Evolutionary conservation across 768 basidiomycete genomes (phyloP), one percentile per base, ranked within the genome.

Genomic region (Sporobolomyces roseus): DNA sequence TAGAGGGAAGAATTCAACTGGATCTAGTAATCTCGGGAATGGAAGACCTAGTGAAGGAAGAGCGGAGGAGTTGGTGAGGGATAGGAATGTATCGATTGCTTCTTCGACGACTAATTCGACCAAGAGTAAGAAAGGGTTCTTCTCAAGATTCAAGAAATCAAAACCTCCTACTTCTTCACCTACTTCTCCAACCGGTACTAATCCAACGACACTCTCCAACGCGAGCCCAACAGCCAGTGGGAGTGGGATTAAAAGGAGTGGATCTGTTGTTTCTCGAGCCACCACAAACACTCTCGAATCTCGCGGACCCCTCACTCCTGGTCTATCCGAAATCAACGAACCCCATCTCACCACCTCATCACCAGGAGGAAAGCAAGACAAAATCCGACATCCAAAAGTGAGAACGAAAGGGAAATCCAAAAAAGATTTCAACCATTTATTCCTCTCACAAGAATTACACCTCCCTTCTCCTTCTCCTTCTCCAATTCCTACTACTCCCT

Each of bases 391-490:
- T n/a, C 54, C 64, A 49, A 72, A 73, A 50, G 70, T 66, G 50
- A 50, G 67, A 27, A 45, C 61, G 25, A 62, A 72, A 52, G 68
- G 66, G 60, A 70, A 71, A 52, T 59, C 65, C 4, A 45, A 52
- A 16, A 66, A 69, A 45, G 70, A 72, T 14, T 73, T 77, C 48
- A 56, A 54, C 45, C 30, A 67, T 19, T 66, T 77, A 38, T 77
- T 77, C 61, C 74, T 77, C 30, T 75, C 77, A 2, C 77, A 77
- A 51, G 73, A 74, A 29, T 63, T 60, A 8, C 45, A 45, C 7
- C 33, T 49, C 21, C 5, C 38, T 17, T 19, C 68, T 0, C 45
- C 35, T n/a, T 46, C 27, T 51, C 54, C 10, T 14, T 13, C 27
- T 25, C 49, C 25, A 9, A 5, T 7, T 27, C 10, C 49, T 25